Percentiles rank a stretch among this genome's conserved stretches.
phyloP scores from a whole-genome alignment of 768 basidiomycete species.

The Hebeloma cylindrosporum region DNA sequence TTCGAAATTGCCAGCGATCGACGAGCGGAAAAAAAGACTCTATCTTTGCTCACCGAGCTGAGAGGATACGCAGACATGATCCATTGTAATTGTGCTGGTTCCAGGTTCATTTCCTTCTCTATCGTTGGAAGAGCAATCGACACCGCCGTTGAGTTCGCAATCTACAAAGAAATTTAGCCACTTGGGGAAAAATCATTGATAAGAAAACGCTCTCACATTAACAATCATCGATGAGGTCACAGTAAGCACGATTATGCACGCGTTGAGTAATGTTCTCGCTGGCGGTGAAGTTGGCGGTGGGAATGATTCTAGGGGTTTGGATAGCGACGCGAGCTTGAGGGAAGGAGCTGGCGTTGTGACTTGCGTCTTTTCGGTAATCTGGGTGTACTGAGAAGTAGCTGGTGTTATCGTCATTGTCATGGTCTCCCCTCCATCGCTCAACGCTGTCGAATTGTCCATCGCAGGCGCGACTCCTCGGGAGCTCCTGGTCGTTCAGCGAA shows the following conservation, averaged over 20 bases:
- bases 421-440: no score
- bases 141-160: conserved; percentile 45
- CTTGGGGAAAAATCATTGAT: neutral
- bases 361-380: no score
- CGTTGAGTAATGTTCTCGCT: conserved; percentile 11
- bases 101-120: conserved; percentile 46
- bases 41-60: conserved; percentile 56
- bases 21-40: no score
- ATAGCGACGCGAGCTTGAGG: no score
- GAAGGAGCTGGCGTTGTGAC: no score
- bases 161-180: conserved; percentile 24
- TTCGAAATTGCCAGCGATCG: no score
- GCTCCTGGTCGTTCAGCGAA: no score
- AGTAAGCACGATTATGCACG: conserved; percentile 19
- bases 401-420: no score
- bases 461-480: no score
- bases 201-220: conserved; percentile 12
- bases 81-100: conserved; percentile 62
- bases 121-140: conserved; percentile 55
- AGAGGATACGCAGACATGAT: conserved; percentile 63
- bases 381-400: no score
- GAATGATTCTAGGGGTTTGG: no score
- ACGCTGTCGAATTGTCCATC: neutral
- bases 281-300: no score
- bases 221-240: conserved; percentile 20